Base-by-base conservation (phyloP, 768 basidiomycete species). In the Pleurotus giganteus region DNA sequence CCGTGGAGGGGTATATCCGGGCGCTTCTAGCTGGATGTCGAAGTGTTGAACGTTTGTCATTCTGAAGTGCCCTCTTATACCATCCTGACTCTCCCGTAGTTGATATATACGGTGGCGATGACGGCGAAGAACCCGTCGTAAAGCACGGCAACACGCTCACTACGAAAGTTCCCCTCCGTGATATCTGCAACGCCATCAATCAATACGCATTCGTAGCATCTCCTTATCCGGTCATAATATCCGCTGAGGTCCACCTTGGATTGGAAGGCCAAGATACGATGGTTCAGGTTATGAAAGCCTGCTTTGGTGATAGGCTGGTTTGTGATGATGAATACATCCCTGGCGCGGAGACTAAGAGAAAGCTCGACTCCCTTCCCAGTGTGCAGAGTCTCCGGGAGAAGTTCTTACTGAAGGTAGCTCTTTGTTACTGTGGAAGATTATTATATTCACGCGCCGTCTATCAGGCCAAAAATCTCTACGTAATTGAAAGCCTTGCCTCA, bases 121-220 rank as follows among this genome's bases (percentile, higher is more conserved):
- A 97, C 58, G 89, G 93, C 28, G 68, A 62, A 2, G 93, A 89
- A 58, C 96, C 96, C 0, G 74, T 90, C 65, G 82, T 98, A 4
- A 94, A 86, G 61, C 95, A 98, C 63, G 92, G 94, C 21, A 88
- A 87, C 54, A 95, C 94, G 0, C 74, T 96, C 41, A 97, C 94
- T 0, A 82, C 85, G 31, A 91, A 90, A 60, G 85, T 97, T 2
- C 73, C 91, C 0, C 77, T 90, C 2, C 83, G 91, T 4, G 90
- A 91, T 47, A 82, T 93, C 43, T 91, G 92, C 65, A 72, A 80
- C 37, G 94, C 94, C 1, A 89, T 98, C 64, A 75, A 77, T 19
- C 90, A 89, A 70, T 98, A 98, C 65, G 94, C 88, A 0, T 98
- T 98, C 64, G 83, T 89, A 37, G 81, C 89, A 0, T 95, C 92